A percentile compares a stretch with the other conserved stretches of the same genome.
phyloP scores from a whole-genome alignment of 1,139 yeast species.

The Saccharomyces hybrid region DNA sequence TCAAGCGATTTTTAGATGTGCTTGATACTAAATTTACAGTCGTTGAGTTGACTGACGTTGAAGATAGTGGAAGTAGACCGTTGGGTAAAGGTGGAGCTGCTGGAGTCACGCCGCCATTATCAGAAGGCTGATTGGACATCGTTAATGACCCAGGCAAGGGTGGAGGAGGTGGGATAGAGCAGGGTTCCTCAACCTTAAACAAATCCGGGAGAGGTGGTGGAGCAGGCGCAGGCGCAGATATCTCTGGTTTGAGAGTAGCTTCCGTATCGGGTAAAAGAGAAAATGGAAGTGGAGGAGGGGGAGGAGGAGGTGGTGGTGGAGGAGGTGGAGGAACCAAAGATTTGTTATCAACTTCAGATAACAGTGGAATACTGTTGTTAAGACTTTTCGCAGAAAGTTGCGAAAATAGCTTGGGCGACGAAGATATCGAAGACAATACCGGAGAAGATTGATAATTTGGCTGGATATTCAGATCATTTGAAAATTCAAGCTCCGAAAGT shows the following conservation, averaged over 20 bases:
- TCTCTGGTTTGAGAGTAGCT: conserved; percentile 9
- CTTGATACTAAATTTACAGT: conserved; percentile 9
- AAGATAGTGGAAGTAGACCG: neutral
- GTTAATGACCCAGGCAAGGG: conserved; percentile 25
- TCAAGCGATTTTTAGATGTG: conserved; percentile 59
- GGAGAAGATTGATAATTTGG: neutral
- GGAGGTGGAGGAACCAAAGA: conserved; percentile 18
- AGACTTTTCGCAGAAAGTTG: neutral
- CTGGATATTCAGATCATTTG: neutral
- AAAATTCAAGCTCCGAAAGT: neutral
- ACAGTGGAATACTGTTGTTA: neutral
- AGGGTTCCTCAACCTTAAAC: neutral
- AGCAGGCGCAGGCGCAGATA: conserved; percentile 10
- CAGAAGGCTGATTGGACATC: neutral
- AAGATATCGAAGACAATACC: neutral
- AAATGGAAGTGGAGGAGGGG: conserved; percentile 34
- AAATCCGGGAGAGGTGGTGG: conserved; percentile 22
- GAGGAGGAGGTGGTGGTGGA: conserved; percentile 22
- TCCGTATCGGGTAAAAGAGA: conserved; percentile 24
- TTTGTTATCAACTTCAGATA: neutral
- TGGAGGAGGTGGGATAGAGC: conserved; percentile 18
- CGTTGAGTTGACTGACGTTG: neutral
- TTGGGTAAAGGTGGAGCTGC: conserved; percentile 8
- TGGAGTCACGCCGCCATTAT: conserved; percentile 20
- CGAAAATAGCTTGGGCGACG: neutral